A percentile compares a stretch with the other conserved stretches of the same genome.
Evolutionary conservation across 257 asterid genomes (phyloP).

Genomic region (Ocimum tenuiflorum): DNA sequence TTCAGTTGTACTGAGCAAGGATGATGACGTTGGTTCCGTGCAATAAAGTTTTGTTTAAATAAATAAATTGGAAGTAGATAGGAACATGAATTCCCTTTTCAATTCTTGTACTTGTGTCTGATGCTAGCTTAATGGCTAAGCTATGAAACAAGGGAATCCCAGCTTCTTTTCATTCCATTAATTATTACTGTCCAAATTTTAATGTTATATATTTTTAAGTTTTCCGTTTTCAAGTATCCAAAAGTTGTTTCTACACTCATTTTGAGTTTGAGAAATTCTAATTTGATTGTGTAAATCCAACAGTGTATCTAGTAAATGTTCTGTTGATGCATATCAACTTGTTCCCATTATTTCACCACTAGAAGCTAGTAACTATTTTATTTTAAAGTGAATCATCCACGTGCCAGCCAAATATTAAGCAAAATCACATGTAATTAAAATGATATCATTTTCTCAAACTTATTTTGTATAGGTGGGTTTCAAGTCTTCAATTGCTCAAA

Average conservation of each 20-base stretch:
- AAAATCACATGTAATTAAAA: not conserved
- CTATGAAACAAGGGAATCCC: not conserved
- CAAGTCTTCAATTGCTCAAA: not conserved
- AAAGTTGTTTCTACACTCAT: no score
- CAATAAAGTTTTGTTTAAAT: not conserved
- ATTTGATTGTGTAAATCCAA: no score
- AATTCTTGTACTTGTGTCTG: not conserved
- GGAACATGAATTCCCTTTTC: not conserved
- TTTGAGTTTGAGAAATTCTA: no score
- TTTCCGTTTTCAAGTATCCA: no score
- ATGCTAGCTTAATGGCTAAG: constrained; percentile 13
- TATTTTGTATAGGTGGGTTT: not conserved
- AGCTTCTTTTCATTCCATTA: not conserved
- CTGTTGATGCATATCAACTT: no score
- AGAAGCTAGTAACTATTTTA: not conserved
- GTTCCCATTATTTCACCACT: no score
- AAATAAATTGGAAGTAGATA: not conserved
- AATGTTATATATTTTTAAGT: no score
- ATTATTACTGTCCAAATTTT: not conserved
- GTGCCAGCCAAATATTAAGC: not conserved
- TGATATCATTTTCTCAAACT: not conserved
- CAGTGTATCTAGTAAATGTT: no score
- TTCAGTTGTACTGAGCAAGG: no score
- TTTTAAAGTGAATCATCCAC: not conserved
- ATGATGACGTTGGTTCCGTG: not conserved